These are phyloP conservation scores for Cruciata laevipes DNA, from an alignment of 257 asterid genomes.

Conservation along the genomic window DNA sequence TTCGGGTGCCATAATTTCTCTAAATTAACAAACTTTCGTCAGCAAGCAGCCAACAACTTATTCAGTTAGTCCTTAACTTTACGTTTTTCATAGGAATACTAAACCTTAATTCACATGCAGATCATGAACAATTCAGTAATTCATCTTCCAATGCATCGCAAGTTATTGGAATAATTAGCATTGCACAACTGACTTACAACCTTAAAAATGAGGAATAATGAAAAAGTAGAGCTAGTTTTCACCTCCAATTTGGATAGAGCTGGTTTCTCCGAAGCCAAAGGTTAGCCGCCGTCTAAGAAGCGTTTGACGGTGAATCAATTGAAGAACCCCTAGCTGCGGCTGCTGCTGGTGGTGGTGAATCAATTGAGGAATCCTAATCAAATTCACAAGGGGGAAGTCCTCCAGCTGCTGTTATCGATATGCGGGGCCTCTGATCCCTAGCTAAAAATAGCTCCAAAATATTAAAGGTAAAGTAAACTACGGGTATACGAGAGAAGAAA, in stretches of 20 bases:
- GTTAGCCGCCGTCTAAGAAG: not conserved
- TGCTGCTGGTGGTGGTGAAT: no score
- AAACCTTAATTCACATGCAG: not conserved
- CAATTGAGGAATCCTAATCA: not conserved
- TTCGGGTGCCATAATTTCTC: slow-evolving; percentile 32
- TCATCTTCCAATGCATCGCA: not conserved
- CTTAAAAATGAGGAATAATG: not conserved
- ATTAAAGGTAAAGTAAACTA: no score
- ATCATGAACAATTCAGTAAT: no score
- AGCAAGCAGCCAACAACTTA: not conserved
- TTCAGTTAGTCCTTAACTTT: not conserved
- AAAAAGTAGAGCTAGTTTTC: not conserved
- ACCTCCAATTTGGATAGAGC: not conserved
- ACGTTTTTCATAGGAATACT: not conserved
- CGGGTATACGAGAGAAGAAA: no score
- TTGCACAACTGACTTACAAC: not conserved
- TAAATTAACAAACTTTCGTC: no score
- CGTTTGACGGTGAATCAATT: not conserved
- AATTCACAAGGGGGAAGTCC: not conserved
- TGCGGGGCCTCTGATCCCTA: not conserved
- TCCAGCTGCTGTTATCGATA: not conserved
- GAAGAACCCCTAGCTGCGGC: no score
- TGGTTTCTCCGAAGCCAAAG: not conserved
- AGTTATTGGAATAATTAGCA: not conserved
- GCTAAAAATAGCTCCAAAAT: not conserved